phyloP scores from a whole-genome alignment of 164 flowering plant genomes.

The Amborella trichopoda region DNA sequence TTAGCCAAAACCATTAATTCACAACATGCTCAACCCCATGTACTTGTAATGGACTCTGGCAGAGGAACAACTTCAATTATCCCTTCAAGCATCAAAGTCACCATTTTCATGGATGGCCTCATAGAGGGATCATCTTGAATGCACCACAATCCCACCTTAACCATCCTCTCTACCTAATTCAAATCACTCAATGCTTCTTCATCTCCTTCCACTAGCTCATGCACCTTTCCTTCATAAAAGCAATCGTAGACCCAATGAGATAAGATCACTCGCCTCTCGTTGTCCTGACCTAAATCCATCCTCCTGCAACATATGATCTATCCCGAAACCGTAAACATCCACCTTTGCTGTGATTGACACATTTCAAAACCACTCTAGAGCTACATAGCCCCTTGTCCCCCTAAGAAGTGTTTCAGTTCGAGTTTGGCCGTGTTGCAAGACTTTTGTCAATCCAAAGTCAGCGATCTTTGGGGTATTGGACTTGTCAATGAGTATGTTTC shows the following conservation, averaged over 20 bases:
- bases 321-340: slow-evolving; percentile 15
- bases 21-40: too few species aligned
- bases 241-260: slow-evolving; percentile 14
- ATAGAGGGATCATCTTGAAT: slow-evolving; percentile 14
- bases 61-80: slow-evolving; percentile 10
- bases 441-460: slow-evolving; percentile 13
- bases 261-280: slow-evolving; percentile 4
- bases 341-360: slow-evolving; percentile 10
- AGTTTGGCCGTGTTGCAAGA: slow-evolving; percentile 9
- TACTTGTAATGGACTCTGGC: slow-evolving; percentile 7
- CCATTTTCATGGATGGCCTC: slow-evolving; percentile 17
- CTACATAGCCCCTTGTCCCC: slow-evolving; percentile 10
- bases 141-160: slow-evolving; percentile 17
- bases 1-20: too few species aligned
- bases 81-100: slow-evolving; percentile 17
- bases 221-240: background rate
- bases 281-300: slow-evolving; percentile 1
- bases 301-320: slow-evolving; percentile 13
- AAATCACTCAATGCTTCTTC: slow-evolving; percentile 9
- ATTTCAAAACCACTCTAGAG: slow-evolving; percentile 9
- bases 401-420: slow-evolving; percentile 9
- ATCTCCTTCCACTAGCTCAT: slow-evolving; percentile 9
- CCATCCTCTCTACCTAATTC: slow-evolving; percentile 4
- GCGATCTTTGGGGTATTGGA: slow-evolving; percentile 3
- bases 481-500: slow-evolving; percentile 13